These are phyloP conservation scores for Austroboletus eburneus DNA, from an alignment of 768 basidiomycete species.

Conservation along the genomic window DNA sequence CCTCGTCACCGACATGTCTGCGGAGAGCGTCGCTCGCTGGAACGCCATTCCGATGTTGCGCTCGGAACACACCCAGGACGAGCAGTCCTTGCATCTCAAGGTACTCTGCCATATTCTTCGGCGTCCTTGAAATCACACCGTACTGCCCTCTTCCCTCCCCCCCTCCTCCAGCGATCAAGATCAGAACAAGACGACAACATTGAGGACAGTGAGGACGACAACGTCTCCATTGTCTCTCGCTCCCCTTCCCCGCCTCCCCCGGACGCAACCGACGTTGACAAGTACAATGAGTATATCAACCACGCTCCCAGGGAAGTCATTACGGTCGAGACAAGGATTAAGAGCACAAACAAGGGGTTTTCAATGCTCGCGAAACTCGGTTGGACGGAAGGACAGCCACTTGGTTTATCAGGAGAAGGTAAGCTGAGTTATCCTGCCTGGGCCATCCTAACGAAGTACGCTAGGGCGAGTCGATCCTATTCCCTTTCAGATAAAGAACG, in stretches of 20 bases:
- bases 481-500: conserved; percentile 75
- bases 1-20: conserved; percentile 47
- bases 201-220: conserved; percentile 56
- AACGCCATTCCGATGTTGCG: conserved; percentile 58
- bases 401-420: conserved; percentile 79
- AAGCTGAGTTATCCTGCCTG: conserved; percentile 6
- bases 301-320: conserved; percentile 57
- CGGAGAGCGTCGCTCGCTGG: conserved; percentile 63
- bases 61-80: conserved; percentile 26
- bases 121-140: conserved; percentile 40
- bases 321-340: conserved; percentile 79
- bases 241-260: conserved; percentile 62
- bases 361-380: conserved; percentile 76
- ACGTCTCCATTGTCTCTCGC: conserved; percentile 69
- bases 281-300: conserved; percentile 63
- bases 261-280: conserved; percentile 53
- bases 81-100: conserved; percentile 43
- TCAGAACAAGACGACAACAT: conserved; percentile 30
- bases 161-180: conserved; percentile 61
- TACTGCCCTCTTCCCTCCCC: conserved; percentile 52
- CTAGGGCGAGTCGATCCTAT: conserved; percentile 79
- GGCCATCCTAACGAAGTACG: background rate
- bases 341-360: conserved; percentile 77
- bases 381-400: conserved; percentile 75
- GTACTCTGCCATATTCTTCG: conserved; percentile 59